Percentiles rank a stretch among this genome's conserved stretches.
Evolutionary conservation across 306 rosid species (phyloP).

Genomic region (Aeschynomene evenia): DNA sequence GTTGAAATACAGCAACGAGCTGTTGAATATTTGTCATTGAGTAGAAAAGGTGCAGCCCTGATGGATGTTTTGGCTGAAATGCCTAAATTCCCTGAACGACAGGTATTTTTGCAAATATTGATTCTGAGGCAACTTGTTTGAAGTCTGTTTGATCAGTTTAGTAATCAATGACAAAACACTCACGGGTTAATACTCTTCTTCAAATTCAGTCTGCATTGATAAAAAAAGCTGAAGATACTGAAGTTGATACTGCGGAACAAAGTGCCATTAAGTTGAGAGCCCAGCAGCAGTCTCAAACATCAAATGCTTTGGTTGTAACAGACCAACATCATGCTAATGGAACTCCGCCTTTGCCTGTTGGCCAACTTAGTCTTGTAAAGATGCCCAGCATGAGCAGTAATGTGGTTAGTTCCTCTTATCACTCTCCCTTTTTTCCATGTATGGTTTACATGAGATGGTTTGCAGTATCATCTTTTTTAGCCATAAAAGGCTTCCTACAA

Average conservation of each 20-base stretch:
- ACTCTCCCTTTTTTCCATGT: background rate
- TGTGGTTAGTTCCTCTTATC: conserved; percentile 49
- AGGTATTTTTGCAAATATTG: conserved; percentile 55
- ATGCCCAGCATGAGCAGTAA: conserved; percentile 62
- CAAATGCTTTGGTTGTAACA: conserved; percentile 91
- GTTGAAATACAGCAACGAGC: conserved; percentile 99
- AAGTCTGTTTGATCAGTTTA: conserved; percentile 23
- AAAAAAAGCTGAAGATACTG: conserved; percentile 91
- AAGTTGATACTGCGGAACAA: conserved; percentile 91
- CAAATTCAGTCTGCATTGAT: conserved; percentile 83
- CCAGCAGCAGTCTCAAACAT: conserved; percentile 72
- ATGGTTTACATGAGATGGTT: conserved; percentile 2
- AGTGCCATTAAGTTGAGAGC: conserved; percentile 89
- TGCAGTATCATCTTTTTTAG: background rate
- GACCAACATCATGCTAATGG: conserved; percentile 76
- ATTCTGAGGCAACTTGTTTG: conserved; percentile 24
- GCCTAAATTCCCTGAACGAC: conserved; percentile 99
- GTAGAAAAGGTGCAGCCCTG: conserved; percentile 87
- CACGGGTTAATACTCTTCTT: conserved; percentile 22
- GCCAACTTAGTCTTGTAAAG: conserved; percentile 79
- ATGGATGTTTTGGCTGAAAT: conserved; percentile 93
- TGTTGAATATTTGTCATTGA: conserved; percentile 86
- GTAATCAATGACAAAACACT: conserved; percentile 22
- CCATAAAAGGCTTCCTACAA: background rate
- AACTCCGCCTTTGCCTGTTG: conserved; percentile 48